These are phyloP conservation scores for Iris pallida DNA, from an alignment of 116 monocot species.

Conservation along the genomic window DNA sequence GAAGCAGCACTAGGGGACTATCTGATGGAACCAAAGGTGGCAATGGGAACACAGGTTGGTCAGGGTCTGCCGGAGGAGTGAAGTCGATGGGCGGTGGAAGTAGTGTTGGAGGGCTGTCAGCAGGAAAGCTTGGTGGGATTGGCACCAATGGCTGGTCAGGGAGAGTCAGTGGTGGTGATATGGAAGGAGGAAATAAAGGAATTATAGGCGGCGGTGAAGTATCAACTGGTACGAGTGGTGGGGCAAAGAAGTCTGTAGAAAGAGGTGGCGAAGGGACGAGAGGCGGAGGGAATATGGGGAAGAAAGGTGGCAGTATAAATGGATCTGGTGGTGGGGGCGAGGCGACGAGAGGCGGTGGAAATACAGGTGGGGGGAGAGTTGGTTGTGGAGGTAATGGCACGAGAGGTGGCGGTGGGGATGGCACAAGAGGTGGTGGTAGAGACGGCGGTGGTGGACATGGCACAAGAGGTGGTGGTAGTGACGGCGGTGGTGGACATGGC, in stretches of 20 bases:
- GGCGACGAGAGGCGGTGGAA: not conserved
- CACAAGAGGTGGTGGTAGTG: not conserved
- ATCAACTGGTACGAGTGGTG: slow-evolving; percentile 1
- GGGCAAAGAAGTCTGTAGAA: not conserved
- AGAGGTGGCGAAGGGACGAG: too few species aligned
- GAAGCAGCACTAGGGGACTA: not conserved
- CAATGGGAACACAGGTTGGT: not conserved
- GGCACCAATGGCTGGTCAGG: slow-evolving; percentile 7
- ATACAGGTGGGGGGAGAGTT: not conserved
- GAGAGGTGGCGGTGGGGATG: not conserved
- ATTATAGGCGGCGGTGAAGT: not conserved
- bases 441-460: not conserved
- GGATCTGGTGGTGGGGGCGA: slow-evolving; percentile 6
- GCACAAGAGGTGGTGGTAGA: not conserved
- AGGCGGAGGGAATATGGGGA: not conserved
- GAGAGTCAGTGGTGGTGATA: not conserved
- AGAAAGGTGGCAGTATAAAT: not conserved
- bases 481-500: not conserved
- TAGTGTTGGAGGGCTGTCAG: not conserved
- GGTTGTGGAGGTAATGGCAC: not conserved
- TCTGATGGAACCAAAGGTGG: slow-evolving; percentile 9
- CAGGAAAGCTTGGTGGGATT: not conserved
- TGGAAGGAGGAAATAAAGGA: not conserved
- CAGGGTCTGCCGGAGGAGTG: not conserved
- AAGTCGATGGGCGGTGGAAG: not conserved